Percentiles rank a stretch among this genome's conserved stretches.
Evolutionary conservation across 2,329 filamentous ascomycete species (phyloP).

Genomic region (Neofusicoccum umdonicola): DNA sequence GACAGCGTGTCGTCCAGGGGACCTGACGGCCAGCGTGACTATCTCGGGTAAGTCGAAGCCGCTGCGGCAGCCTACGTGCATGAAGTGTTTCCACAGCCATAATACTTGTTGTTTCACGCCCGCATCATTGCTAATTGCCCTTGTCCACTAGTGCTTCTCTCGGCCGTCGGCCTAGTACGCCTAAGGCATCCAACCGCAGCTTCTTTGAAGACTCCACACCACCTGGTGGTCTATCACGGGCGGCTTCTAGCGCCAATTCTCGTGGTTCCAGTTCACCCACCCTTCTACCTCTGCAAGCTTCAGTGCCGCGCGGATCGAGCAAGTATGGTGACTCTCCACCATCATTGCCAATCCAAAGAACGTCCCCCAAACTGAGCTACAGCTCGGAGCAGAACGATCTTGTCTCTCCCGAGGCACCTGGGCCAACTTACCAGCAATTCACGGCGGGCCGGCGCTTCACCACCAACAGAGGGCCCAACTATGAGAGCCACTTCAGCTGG

Average conservation of each 20-base stretch:
- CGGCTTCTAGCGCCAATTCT: neutral
- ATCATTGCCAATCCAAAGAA: constrained; percentile 23
- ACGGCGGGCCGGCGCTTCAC: constrained; percentile 31
- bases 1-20: neutral
- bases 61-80: too few species aligned
- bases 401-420: constrained; percentile 26
- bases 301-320: constrained; percentile 25
- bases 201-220: constrained; percentile 14
- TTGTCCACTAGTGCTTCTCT: neutral
- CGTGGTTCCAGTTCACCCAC: neutral
- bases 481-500: constrained; percentile 34
- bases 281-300: constrained; percentile 19
- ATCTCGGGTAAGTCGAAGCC: neutral
- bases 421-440: constrained; percentile 40
- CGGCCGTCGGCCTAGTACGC: neutral
- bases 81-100: neutral
- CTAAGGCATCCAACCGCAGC: neutral
- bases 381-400: neutral
- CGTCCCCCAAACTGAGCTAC: neutral
- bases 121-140: neutral
- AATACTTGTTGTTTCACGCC: neutral
- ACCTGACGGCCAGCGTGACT: neutral
- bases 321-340: constrained; percentile 30
- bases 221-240: neutral
- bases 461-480: constrained; percentile 8